These are phyloP conservation scores for Rhodotorula diobovata DNA, from an alignment of 768 basidiomycete species.

Conservation along the genomic window DNA sequence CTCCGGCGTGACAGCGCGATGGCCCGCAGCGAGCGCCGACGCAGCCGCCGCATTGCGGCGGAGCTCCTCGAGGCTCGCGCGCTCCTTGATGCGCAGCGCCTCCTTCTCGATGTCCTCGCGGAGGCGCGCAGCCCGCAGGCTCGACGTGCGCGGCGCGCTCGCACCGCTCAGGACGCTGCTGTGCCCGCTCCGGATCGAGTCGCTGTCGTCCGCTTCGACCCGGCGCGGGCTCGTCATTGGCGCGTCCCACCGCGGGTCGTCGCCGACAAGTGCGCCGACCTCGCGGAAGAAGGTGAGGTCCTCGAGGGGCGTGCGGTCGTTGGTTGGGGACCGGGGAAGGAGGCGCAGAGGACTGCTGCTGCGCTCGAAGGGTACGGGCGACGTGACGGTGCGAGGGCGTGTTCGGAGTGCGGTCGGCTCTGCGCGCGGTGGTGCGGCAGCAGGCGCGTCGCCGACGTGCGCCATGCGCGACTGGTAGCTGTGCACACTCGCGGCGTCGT, in stretches of 20 bases:
- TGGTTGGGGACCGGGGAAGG: slow-evolving; percentile 27
- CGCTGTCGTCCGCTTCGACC: not conserved
- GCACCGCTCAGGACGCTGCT: not conserved
- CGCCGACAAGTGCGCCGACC: not conserved
- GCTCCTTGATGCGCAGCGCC: slow-evolving; percentile 17
- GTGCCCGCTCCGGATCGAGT: slow-evolving; percentile 12
- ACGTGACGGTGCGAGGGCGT: not conserved
- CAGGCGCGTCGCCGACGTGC: not conserved
- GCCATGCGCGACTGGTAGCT: not conserved
- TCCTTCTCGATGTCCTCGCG: slow-evolving; percentile 33
- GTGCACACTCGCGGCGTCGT: slow-evolving; percentile 4
- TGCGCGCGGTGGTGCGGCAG: slow-evolving; percentile 1
- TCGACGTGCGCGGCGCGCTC: slow-evolving; percentile 3
- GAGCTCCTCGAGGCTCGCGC: slow-evolving; percentile 11
- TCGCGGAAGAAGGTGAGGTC: slow-evolving; percentile 34
- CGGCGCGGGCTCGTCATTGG: not conserved
- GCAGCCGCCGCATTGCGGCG: not conserved
- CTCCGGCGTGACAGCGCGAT: not conserved
- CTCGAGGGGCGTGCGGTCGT: slow-evolving; percentile 28
- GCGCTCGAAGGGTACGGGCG: not conserved
- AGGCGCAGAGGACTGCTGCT: slow-evolving; percentile 19
- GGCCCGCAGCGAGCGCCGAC: not conserved
- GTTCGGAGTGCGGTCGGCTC: not conserved
- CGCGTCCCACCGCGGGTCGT: not conserved
- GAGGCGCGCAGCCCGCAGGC: slow-evolving; percentile 15